Evolutionary conservation across 1,284 basidiomycete genomes (phyloP).

Genomic region (Termitomyces sp.): DNA sequence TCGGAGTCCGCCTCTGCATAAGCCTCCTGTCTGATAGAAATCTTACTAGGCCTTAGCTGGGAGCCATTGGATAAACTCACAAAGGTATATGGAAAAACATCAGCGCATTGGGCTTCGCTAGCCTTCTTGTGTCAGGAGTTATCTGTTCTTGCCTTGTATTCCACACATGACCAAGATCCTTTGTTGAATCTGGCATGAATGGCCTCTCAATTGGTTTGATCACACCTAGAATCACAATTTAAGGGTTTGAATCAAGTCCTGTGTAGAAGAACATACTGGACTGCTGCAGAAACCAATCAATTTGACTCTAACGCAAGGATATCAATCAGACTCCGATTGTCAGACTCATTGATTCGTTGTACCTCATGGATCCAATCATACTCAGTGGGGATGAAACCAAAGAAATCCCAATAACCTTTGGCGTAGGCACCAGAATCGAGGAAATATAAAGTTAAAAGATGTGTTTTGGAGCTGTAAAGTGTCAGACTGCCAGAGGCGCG

Average conservation of each 20-base stretch:
- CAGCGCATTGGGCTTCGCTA: slow-evolving; percentile 87
- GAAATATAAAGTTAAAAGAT: slow-evolving; percentile 88
- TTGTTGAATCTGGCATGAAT: slow-evolving; percentile 68
- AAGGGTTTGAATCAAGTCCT: neutral
- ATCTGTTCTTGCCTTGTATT: slow-evolving; percentile 50
- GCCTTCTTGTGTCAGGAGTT: slow-evolving; percentile 44
- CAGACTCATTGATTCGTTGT: slow-evolving; percentile 4
- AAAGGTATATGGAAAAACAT: slow-evolving; percentile 96
- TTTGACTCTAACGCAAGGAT: slow-evolving; percentile 53
- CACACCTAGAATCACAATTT: slow-evolving; percentile 27
- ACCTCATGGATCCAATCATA: slow-evolving; percentile 81
- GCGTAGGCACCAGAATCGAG: slow-evolving; percentile 85
- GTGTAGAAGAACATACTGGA: slow-evolving; percentile 41
- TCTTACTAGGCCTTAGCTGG: slow-evolving; percentile 2
- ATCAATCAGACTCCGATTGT: neutral
- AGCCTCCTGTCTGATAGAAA: slow-evolving; percentile 49
- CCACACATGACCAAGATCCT: slow-evolving; percentile 68
- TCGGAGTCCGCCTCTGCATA: slow-evolving; percentile 57
- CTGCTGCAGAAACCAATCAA: slow-evolving; percentile 82
- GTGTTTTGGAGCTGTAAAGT: slow-evolving; percentile 66
- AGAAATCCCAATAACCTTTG: slow-evolving; percentile 51
- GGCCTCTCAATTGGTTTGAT: slow-evolving; percentile 76
- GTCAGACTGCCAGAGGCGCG: slow-evolving; percentile 11
- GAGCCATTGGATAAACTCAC: slow-evolving; percentile 39
- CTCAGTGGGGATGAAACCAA: slow-evolving; percentile 59